A percentile compares a stretch with the other conserved stretches of the same genome.
Conservation (phyloP, 2,329 filamentous ascomycete species). For the Exophiala oligosperma region DNA sequence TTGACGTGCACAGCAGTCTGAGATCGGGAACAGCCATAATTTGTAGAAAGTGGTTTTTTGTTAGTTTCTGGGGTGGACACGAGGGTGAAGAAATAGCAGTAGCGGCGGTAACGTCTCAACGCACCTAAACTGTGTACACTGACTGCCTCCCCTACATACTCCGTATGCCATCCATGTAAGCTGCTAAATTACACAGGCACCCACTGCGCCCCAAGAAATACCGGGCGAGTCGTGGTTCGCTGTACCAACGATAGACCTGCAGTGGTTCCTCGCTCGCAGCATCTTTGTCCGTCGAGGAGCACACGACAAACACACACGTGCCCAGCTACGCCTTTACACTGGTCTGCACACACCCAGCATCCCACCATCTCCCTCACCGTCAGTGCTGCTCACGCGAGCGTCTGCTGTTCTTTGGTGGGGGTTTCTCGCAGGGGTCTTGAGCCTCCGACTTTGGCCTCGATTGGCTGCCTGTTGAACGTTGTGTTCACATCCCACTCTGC, state of each 20-base stretch:
- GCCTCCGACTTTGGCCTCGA: conserved; percentile 5
- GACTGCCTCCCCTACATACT: not conserved
- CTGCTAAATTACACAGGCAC: not conserved
- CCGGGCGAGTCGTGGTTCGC: conserved; percentile 16
- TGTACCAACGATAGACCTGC: conserved; percentile 1
- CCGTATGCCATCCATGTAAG: not conserved
- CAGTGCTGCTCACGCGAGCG: conserved; percentile 27
- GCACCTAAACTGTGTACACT: not conserved
- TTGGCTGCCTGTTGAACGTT: conserved; percentile 12
- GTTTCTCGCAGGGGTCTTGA: conserved; percentile 6
- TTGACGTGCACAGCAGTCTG: conserved; percentile 23
- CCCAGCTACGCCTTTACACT: conserved; percentile 25
- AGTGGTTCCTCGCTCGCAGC: conserved; percentile 15
- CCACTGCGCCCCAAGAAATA: not conserved
- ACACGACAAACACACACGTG: conserved; percentile 24
- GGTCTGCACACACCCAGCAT: conserved; percentile 12
- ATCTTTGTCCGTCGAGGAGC: conserved; percentile 6
- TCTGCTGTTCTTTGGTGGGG: conserved; percentile 15
- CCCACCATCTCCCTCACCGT: not conserved
- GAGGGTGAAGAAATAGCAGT: conserved; percentile 9
- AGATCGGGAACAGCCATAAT: conserved; percentile 23
- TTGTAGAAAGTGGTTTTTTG: conserved; percentile 17
- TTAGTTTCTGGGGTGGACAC: conserved; percentile 17
- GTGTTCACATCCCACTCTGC: conserved; percentile 23
- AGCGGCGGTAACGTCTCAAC: conserved; percentile 9